Conservation (phyloP, 2,329 filamentous ascomycete genomes). For the Polytolypa hystricis region DNA sequence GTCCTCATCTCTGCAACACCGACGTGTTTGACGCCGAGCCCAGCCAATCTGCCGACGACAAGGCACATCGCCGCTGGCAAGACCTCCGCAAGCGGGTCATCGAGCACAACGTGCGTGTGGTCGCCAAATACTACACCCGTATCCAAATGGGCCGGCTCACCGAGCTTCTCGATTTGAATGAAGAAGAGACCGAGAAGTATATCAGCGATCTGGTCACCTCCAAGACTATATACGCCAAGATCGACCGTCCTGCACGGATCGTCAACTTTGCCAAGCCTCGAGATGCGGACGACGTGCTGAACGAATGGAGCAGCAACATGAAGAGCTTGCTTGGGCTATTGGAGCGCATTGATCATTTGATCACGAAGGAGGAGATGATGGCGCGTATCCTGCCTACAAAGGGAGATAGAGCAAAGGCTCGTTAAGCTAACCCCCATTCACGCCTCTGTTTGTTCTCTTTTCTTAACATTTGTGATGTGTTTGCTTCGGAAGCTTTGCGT, state of each 20-base stretch:
- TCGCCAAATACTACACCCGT: slow-evolving; percentile 97
- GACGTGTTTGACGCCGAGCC: slow-evolving; percentile 70
- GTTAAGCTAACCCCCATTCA: too few species aligned
- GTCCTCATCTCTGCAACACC: slow-evolving; percentile 73
- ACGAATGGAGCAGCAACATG: slow-evolving; percentile 99
- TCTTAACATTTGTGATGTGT: too few species aligned
- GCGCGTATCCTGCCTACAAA: slow-evolving; percentile 69
- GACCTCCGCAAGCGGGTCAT: slow-evolving; percentile 97
- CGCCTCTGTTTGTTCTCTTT: not conserved
- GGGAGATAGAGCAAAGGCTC: slow-evolving; percentile 28
- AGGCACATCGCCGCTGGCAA: slow-evolving; percentile 78
- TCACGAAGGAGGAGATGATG: slow-evolving; percentile 99
- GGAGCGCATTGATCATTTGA: slow-evolving; percentile 91
- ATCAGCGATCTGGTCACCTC: slow-evolving; percentile 93
- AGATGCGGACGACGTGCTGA: slow-evolving; percentile 89
- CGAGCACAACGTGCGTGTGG: slow-evolving; percentile 94
- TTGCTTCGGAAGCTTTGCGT: not conserved
- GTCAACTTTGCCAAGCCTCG: slow-evolving; percentile 92
- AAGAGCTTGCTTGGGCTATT: slow-evolving; percentile 76
- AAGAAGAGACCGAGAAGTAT: slow-evolving; percentile 97
- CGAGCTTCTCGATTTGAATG: slow-evolving; percentile 77
- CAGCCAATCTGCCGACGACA: slow-evolving; percentile 54
- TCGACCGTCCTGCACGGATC: slow-evolving; percentile 82
- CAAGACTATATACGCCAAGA: slow-evolving; percentile 97
- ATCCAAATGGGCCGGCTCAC: slow-evolving; percentile 88